Percentiles rank a stretch among this genome's conserved stretches.
Evolutionary conservation across 108 stramenopile species (phyloP).

Genomic region (Conticribra guillardii): DNA sequence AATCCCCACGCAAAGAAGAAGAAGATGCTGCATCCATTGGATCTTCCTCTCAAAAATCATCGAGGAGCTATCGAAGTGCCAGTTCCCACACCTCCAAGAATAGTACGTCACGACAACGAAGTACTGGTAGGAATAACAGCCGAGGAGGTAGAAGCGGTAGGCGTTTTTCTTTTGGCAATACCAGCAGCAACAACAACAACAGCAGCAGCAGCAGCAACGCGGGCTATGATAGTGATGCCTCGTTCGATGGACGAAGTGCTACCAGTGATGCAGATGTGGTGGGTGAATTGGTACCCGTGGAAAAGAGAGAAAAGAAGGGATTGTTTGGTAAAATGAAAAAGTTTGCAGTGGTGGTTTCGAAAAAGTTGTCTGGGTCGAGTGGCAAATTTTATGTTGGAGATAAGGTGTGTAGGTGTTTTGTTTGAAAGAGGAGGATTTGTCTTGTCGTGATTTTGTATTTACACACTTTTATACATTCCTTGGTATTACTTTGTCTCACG

Average conservation of each 20-base stretch:
- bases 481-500: too few relatives aligned
- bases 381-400: slow-evolving; percentile 19
- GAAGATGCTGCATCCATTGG: neutral
- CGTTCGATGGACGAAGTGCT: too few relatives aligned
- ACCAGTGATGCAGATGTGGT: neutral
- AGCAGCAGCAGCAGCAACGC: neutral
- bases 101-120: too few relatives aligned
- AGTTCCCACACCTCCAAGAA: neutral
- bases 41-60: neutral
- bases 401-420: neutral
- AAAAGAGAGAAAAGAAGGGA: slow-evolving; percentile 27
- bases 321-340: slow-evolving; percentile 23
- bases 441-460: too few relatives aligned
- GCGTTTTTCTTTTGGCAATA: neutral
- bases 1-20: neutral
- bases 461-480: too few relatives aligned
- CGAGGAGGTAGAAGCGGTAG: neutral
- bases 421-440: too few relatives aligned
- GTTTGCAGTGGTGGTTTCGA: slow-evolving; percentile 15
- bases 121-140: too few relatives aligned
- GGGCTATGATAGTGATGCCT: neutral
- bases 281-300: neutral
- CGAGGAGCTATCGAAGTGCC: neutral
- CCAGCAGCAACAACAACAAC: neutral
- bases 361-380: neutral